These are phyloP conservation scores for Clonostachys sp. DNA, from an alignment of 2,329 filamentous ascomycete species.

Conservation along the genomic window DNA sequence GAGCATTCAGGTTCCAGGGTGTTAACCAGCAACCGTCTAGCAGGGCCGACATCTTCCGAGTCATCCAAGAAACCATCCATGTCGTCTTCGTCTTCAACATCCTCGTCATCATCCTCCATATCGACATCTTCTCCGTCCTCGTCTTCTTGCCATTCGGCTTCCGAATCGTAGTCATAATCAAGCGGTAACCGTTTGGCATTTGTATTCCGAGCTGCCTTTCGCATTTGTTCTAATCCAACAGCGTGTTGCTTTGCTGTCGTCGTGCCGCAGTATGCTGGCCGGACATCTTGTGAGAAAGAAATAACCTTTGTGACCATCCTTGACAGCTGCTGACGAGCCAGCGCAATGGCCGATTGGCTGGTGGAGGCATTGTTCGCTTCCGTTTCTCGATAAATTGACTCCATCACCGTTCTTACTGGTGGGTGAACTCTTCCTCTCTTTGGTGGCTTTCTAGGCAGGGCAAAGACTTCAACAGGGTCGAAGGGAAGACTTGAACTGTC, in stretches of 20 bases:
- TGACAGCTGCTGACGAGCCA: slow-evolving; percentile 35
- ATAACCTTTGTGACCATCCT: slow-evolving; percentile 59
- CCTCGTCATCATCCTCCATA: slow-evolving; percentile 65
- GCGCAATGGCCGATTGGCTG: slow-evolving; percentile 12
- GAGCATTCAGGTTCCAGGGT: slow-evolving; percentile 73
- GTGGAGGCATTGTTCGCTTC: no score
- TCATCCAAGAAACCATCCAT: slow-evolving; percentile 90
- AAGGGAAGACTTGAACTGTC: slow-evolving; percentile 31
- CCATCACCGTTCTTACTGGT: slow-evolving; percentile 58
- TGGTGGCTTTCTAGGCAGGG: slow-evolving; percentile 29
- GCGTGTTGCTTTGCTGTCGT: slow-evolving; percentile 54
- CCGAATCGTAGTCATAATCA: slow-evolving; percentile 81
- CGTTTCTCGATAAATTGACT: slow-evolving; percentile 43
- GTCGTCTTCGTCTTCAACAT: slow-evolving; percentile 71
- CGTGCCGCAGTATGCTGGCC: slow-evolving; percentile 70
- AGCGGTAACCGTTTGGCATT: slow-evolving; percentile 52
- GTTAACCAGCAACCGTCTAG: slow-evolving; percentile 55
- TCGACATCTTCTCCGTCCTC: slow-evolving; percentile 65
- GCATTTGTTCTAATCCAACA: slow-evolving; percentile 38
- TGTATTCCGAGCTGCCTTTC: slow-evolving; percentile 49
- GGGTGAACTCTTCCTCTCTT: slow-evolving; percentile 42
- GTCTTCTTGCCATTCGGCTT: slow-evolving; percentile 80
- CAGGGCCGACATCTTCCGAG: slow-evolving; percentile 62
- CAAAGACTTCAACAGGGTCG: slow-evolving; percentile 38
- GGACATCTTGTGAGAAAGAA: slow-evolving; percentile 59